phyloP scores from a whole-genome alignment of 2,329 filamentous ascomycete species.

The Cercospora citrullina region DNA sequence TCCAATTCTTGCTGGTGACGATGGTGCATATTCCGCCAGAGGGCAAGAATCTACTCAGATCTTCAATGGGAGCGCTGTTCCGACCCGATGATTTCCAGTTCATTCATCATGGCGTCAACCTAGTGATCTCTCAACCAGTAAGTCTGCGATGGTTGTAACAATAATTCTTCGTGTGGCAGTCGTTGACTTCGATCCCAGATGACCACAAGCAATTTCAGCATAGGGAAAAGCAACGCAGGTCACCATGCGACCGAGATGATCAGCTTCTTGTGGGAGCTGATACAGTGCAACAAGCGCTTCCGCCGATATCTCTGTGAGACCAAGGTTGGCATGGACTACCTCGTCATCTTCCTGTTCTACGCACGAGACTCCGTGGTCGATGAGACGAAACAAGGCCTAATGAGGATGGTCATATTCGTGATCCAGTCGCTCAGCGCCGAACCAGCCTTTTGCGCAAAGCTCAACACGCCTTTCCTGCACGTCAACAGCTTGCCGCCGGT shows the following conservation, averaged over 20 bases:
- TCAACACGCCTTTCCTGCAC: conserved; percentile 85
- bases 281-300: conserved; percentile 97
- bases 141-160: conserved; percentile 13
- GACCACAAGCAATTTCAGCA: conserved; percentile 79
- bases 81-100: conserved; percentile 97
- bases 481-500: conserved; percentile 82
- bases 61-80: conserved; percentile 87
- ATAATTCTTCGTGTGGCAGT: too few species aligned
- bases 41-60: conserved; percentile 84
- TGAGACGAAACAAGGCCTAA: conserved; percentile 82
- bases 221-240: conserved; percentile 74
- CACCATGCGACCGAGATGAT: conserved; percentile 94
- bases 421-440: conserved; percentile 94
- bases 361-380: conserved; percentile 87
- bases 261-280: conserved; percentile 95
- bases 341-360: conserved; percentile 88
- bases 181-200: conserved; percentile 52
- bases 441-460: conserved; percentile 80
- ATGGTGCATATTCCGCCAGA: conserved; percentile 35
- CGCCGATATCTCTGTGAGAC: conserved; percentile 96
- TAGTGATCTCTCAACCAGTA: conserved; percentile 77
- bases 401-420: conserved; percentile 96
- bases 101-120: conserved; percentile 50
- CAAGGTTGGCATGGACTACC: conserved; percentile 86
- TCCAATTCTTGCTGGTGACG: conserved; percentile 80